These are phyloP conservation scores for Xylaria sp. DNA, from an alignment of 2,329 filamentous ascomycete genomes.

Conservation along the genomic window DNA sequence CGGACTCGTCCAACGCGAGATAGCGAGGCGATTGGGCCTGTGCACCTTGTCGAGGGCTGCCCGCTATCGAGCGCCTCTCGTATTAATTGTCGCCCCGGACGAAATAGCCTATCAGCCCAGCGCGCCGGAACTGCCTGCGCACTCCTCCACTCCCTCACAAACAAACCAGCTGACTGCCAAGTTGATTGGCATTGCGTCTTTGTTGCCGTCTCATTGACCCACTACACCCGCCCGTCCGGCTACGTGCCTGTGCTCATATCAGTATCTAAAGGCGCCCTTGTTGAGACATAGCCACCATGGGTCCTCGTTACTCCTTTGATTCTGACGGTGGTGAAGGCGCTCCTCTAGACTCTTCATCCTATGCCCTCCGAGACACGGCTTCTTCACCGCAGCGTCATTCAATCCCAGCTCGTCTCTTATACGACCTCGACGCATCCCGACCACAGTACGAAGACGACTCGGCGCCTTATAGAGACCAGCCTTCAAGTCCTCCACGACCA, in stretches of 20 bases:
- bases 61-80: constrained; percentile 27
- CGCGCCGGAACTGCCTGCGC: constrained; percentile 5
- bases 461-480: constrained; percentile 39
- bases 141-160: constrained; percentile 1
- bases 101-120: constrained; percentile 12
- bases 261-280: constrained; percentile 8
- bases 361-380: constrained; percentile 21
- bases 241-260: constrained; percentile 14
- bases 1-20: constrained; percentile 14
- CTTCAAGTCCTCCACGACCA: constrained; percentile 36
- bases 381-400: constrained; percentile 32
- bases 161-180: background rate
- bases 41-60: constrained; percentile 4
- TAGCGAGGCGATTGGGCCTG: constrained; percentile 12
- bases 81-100: constrained; percentile 25
- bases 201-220: constrained; percentile 29
- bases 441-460: constrained; percentile 44
- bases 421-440: constrained; percentile 22
- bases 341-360: constrained; percentile 46
- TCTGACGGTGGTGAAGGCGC: constrained; percentile 47
- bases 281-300: constrained; percentile 44
- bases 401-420: background rate
- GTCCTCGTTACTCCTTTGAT: constrained; percentile 48
- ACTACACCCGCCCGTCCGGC: constrained; percentile 18
- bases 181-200: constrained; percentile 23